Conservation (phyloP, 192 early-diverging fungal genomes). For the Coemansia sp. region DNA sequence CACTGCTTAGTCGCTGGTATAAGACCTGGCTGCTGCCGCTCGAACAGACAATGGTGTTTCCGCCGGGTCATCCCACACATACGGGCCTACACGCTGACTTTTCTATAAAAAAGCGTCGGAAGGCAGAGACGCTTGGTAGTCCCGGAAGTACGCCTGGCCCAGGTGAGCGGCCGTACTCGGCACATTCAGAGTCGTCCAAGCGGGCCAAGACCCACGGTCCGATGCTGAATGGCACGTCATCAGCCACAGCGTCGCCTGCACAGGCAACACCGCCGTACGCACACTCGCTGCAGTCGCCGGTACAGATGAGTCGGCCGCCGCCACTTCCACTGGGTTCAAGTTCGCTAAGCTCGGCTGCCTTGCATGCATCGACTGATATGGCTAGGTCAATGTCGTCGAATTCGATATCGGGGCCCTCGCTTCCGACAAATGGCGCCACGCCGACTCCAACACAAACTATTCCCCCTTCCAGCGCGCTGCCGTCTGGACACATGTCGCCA, state of each 20-base stretch:
- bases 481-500: conserved; percentile 9
- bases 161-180: conserved; percentile 33
- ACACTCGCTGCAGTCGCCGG: conserved; percentile 17
- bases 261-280: conserved; percentile 28
- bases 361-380: background rate
- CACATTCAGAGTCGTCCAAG: conserved; percentile 27
- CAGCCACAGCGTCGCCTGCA: conserved; percentile 31
- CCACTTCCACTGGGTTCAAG: conserved; percentile 16
- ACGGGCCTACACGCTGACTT: conserved; percentile 50
- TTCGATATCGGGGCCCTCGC: conserved; percentile 3
- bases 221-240: conserved; percentile 24
- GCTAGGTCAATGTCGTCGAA: background rate
- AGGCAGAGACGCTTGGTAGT: conserved; percentile 32
- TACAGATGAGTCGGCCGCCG: conserved; percentile 11
- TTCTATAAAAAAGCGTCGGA: conserved; percentile 52
- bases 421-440: conserved; percentile 9
- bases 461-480: background rate
- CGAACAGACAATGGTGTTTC: conserved; percentile 50
- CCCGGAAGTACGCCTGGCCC: conserved; percentile 47
- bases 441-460: background rate
- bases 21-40: conserved; percentile 54
- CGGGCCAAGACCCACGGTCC: conserved; percentile 38
- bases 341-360: background rate
- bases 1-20: conserved; percentile 55
- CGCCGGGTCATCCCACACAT: conserved; percentile 50